Evolutionary conservation across 352 stramenopile genomes (phyloP).

Genomic region (Globisporangium solare): DNA sequence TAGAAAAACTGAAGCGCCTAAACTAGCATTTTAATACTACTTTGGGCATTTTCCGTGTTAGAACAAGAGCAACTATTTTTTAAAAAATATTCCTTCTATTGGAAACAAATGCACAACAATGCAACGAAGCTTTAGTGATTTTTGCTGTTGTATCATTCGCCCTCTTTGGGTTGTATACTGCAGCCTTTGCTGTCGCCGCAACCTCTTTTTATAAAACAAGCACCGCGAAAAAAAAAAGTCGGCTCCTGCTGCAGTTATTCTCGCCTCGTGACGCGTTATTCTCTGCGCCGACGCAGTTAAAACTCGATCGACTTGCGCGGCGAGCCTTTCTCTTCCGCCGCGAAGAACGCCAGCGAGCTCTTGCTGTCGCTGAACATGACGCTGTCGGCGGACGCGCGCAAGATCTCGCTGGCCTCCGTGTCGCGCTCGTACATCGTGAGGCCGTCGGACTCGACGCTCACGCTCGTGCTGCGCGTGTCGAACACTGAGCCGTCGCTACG

Average conservation of each 20-base stretch:
- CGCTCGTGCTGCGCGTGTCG: constrained; percentile 12
- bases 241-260: background rate
- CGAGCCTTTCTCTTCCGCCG: constrained; percentile 17
- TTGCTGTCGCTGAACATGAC: constrained; percentile 21
- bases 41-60: no score
- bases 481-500: constrained; percentile 3
- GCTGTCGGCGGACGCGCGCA: constrained; percentile 26
- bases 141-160: no score
- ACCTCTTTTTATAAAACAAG: no score
- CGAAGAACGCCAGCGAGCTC: constrained; percentile 27
- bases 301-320: constrained; percentile 17
- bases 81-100: no score
- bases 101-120: no score
- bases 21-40: no score
- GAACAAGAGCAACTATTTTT: no score
- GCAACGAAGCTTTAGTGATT: no score
- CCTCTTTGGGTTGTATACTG: no score
- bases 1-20: no score
- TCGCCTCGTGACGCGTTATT: background rate
- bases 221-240: background rate
- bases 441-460: constrained; percentile 25
- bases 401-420: constrained; percentile 31
- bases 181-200: no score
- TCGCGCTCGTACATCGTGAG: constrained; percentile 22
- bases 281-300: background rate